Evolutionary conservation across 1,284 basidiomycete genomes (phyloP).

Genomic region (Cutaneotrichosporon sp.): DNA sequence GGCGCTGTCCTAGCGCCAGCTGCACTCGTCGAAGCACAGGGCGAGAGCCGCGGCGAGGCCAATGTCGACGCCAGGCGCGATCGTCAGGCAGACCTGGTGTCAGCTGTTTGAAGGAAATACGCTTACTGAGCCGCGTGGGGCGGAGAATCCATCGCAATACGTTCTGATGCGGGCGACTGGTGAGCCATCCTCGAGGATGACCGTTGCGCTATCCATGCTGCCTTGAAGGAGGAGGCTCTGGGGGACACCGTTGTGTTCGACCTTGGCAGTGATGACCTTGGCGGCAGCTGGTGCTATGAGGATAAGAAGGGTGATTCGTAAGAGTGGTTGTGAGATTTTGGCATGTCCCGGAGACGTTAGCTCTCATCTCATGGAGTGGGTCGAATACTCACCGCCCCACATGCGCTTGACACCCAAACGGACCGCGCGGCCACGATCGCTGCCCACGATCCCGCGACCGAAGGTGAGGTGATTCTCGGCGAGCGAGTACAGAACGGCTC

Average conservation of each 20-base stretch:
- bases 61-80: conserved; percentile 2
- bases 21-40: conserved; percentile 1
- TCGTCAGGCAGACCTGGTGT: neutral
- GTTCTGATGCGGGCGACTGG: neutral
- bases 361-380: neutral
- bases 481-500: neutral
- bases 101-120: neutral
- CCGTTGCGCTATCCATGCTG: neutral
- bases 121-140: neutral
- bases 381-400: neutral
- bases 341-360: neutral
- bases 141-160: neutral
- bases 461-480: neutral
- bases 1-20: neutral
- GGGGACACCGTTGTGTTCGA: neutral
- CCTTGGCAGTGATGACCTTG: neutral
- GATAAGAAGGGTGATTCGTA: neutral
- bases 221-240: neutral
- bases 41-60: neutral
- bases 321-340: neutral
- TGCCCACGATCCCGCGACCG: neutral
- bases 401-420: neutral
- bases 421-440: neutral
- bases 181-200: conserved; percentile 2
- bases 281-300: neutral